Base-by-base conservation (phyloP, 139 green algal genomes). In the Ettlia oleoabundans region DNA sequence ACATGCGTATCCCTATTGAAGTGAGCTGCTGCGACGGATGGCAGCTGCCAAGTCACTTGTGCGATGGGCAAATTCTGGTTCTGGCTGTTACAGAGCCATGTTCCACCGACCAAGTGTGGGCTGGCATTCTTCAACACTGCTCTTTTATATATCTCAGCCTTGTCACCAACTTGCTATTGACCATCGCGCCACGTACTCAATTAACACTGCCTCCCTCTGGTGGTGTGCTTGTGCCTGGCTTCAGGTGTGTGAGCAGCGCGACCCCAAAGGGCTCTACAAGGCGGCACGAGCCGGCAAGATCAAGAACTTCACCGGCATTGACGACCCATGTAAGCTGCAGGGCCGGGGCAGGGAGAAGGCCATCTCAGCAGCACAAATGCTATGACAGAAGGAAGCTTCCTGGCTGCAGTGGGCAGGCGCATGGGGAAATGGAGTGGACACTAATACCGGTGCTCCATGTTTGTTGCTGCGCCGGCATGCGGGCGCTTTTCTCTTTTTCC, bases 201-300 rank as follows among this genome's bases (percentile, higher is more conserved):
- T 15, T 1, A 28, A 33, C 63, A 43, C n/a, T 40, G 37, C 33
- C 64, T 38, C 68, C 5, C 43, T n/a, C 26, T 61, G 22, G 15
- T 51, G 35, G 21, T 21, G n/a, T 8, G 2, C 68, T 28, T 8
- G 19, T 41, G 13, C 13, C 69, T 32, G 26, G 30, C 19, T 51
- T 51, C 73, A 87, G 40, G 83, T 98, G 22, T 99, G 96, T 72
- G 96, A 98, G 89, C 41, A 92, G 78, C 92, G 96, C 1, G 96
- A 99, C 87, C 92, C 95, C 47, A 99, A 99, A 89, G 96, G 96
- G 0, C 89, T 99, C 38, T 99, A 99, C 91, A 98, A 97, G 85
- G 91, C 94, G 66, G 96, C 96, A 0, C 88, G 96, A 0, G 94
- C 93, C 32, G 96, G 96, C 33, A 91, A 96, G 83, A 93, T 98